Evolutionary conservation across 257 asterid species (phyloP), one percentile per base, ranked within the genome.

Genomic region (Mitragyna speciosa): DNA sequence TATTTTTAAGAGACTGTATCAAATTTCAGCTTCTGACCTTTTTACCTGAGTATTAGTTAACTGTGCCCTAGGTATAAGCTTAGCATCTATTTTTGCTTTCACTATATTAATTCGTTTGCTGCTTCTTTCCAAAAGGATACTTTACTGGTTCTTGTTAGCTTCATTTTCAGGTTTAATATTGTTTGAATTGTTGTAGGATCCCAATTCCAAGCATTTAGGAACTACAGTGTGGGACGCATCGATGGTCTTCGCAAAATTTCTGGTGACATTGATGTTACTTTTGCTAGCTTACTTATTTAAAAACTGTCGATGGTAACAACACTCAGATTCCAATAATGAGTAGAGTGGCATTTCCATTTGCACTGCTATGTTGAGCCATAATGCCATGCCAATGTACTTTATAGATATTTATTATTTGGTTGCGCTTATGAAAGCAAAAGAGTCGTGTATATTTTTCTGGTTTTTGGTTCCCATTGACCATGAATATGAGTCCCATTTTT

Each of bases 181-280:
- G 28, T 81, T 81, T 69, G 81, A 26, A 72, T 79, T 82, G n/a
- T 86, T 85, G 26, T 83, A 96, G 99, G 97, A 96, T 88, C 99
- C 98, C 56, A 94, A 92, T 86, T 96, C 99, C 80, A 92, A 93
- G 89, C 98, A 95, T 86, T 81, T 93, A 66, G 99, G 99, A 52
- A 95, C 99, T 76, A 95, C 99, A 45, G 98, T 95, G 77, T 95
- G 99, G 99, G 99, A 95, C 86, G 97, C 99, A 58, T 95, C 99
- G 39, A 91, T 96, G 99, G 99, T 96, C 81, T 85, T 96, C 45
- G 95, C 88, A 84, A 96, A 96, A 84, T 96, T 88, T 89, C 91
- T 96, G 96, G 99, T 96, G 87, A 83, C 12, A 22, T 51, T 79
- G 77, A n/a, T 76, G 19, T 52, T 39, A 16, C 36, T 10, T 69